These are phyloP conservation scores for Plasmodium reichenowi DNA, from an alignment of 169 alveolate genomes.

Conservation along the genomic window DNA sequence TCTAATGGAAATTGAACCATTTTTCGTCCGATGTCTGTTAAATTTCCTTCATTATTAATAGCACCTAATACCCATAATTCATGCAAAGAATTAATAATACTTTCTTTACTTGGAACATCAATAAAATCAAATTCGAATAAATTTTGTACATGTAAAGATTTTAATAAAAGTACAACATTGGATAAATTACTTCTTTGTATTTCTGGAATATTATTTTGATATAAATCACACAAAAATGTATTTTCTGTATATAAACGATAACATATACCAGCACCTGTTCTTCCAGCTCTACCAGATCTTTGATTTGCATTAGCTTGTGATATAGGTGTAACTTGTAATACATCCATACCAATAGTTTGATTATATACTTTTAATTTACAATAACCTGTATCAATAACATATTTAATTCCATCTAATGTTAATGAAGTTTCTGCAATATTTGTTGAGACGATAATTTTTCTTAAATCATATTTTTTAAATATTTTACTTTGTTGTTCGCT, in stretches of 20 bases:
- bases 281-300: slow-evolving; percentile 99
- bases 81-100: slow-evolving; percentile 97
- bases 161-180: slow-evolving; percentile 98
- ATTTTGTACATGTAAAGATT: slow-evolving; percentile 96
- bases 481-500: slow-evolving; percentile 95
- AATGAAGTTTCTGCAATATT: slow-evolving; percentile 99
- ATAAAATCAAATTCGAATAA: slow-evolving; percentile 98
- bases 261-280: slow-evolving; percentile 99
- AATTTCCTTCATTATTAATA: slow-evolving; percentile 93
- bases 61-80: slow-evolving; percentile 98
- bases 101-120: slow-evolving; percentile 99
- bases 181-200: slow-evolving; percentile 99
- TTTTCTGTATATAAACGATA: slow-evolving; percentile 98
- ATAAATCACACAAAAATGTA: slow-evolving; percentile 95
- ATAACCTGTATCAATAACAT: slow-evolving; percentile 99
- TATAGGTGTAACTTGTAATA: slow-evolving; percentile 99
- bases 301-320: slow-evolving; percentile 99
- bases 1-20: slow-evolving; percentile 99
- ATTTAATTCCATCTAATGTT: slow-evolving; percentile 98
- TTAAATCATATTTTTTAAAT: slow-evolving; percentile 83
- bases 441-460: slow-evolving; percentile 98
- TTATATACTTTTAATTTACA: slow-evolving; percentile 99
- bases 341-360: slow-evolving; percentile 99
- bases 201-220: slow-evolving; percentile 99
- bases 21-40: slow-evolving; percentile 85